Evolutionary conservation across 257 asterid species (phyloP).

Genomic region (Primulina huaijiensis): DNA sequence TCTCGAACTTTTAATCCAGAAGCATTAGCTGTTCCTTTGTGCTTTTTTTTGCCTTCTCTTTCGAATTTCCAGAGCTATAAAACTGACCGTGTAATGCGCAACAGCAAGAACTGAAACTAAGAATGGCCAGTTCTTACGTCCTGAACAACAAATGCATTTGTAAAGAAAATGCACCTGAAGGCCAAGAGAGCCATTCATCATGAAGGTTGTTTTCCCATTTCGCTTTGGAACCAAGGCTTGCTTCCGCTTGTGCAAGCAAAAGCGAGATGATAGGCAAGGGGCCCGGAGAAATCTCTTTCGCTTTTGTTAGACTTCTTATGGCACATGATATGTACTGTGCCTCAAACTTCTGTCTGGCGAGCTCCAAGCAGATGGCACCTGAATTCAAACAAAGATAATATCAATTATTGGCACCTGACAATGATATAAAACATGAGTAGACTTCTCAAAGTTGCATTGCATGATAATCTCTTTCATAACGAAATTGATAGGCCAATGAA

Average conservation of each 20-base stretch:
- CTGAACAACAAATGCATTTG: neutral
- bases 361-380: slow-evolving; percentile 90
- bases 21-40: neutral
- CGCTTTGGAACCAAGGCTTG: neutral
- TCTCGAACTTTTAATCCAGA: neutral
- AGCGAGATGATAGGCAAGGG: slow-evolving; percentile 46
- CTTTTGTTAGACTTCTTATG: slow-evolving; percentile 73
- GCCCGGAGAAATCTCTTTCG: slow-evolving; percentile 41
- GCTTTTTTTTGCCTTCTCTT: neutral
- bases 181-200: slow-evolving; percentile 88
- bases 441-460: neutral
- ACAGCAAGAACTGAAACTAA: neutral
- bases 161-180: slow-evolving; percentile 51
- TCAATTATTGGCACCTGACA: neutral
- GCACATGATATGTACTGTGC: slow-evolving; percentile 61
- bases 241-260: neutral
- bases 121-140: neutral
- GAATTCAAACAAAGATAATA: slow-evolving; percentile 23
- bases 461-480: neutral
- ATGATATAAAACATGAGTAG: slow-evolving; percentile 8
- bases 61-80: neutral
- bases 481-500: neutral
- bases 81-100: neutral
- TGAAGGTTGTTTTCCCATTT: neutral
- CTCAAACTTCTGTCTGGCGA: slow-evolving; percentile 72